Conservation (phyloP, 768 basidiomycete genomes). For the Galerina marginata region DNA sequence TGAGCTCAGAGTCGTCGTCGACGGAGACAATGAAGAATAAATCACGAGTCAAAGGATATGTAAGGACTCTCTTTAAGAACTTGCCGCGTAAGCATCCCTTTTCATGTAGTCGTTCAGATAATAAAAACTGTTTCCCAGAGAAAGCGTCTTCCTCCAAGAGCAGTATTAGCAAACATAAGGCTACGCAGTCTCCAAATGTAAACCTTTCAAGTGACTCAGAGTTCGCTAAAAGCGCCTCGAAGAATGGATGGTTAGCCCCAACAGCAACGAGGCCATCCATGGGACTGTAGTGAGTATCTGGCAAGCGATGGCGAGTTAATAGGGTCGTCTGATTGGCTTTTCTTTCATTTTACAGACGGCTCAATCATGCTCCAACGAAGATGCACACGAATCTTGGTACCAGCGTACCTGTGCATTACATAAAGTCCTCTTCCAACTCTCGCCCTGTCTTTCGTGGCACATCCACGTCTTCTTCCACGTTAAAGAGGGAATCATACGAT, state of each 20-base stretch:
- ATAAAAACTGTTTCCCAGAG: not conserved
- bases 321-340: not conserved
- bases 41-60: not conserved
- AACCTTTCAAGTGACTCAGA: constrained; percentile 16
- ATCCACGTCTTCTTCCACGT: constrained; percentile 63
- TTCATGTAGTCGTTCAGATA: not conserved
- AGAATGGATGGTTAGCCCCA: constrained; percentile 25
- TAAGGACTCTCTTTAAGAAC: not conserved
- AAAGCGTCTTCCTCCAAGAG: not conserved
- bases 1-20: constrained; percentile 4
- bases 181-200: not conserved
- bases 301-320: not conserved
- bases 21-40: not conserved
- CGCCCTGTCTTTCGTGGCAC: constrained; percentile 61
- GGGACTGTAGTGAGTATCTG: constrained; percentile 12
- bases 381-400: not conserved
- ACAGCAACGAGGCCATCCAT: constrained; percentile 28
- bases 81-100: not conserved
- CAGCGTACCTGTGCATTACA: constrained; percentile 49
- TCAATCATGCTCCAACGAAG: not conserved
- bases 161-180: not conserved
- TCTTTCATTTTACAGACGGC: not conserved
- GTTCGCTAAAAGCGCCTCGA: constrained; percentile 22
- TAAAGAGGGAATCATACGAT: constrained; percentile 86
- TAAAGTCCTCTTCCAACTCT: constrained; percentile 89